phyloP scores from a whole-genome alignment of 1,284 basidiomycete genomes.

The Rhodotorula glutinis region DNA sequence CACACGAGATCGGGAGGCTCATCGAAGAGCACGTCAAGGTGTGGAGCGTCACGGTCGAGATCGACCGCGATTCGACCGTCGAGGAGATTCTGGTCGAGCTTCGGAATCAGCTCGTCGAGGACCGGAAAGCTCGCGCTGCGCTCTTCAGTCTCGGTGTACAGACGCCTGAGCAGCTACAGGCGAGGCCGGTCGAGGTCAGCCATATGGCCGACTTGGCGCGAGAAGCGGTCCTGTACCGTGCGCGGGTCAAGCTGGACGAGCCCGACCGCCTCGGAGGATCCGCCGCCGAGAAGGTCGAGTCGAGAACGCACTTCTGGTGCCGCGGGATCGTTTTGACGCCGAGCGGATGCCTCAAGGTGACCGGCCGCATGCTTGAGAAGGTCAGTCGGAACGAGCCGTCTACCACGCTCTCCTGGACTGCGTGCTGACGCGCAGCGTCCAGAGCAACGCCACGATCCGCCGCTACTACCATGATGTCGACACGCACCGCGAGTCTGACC shows the following conservation, averaged over 20 bases:
- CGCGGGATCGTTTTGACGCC: slow-evolving; percentile 34
- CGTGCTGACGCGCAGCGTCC: background rate
- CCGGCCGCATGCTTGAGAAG: slow-evolving; percentile 69
- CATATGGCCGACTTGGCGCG: background rate
- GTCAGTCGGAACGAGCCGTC: slow-evolving; percentile 54
- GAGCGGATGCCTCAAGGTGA: slow-evolving; percentile 51
- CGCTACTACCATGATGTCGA: slow-evolving; percentile 46
- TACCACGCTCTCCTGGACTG: slow-evolving; percentile 46
- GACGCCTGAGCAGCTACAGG: background rate
- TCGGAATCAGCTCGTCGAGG: slow-evolving; percentile 12
- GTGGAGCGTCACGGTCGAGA: background rate
- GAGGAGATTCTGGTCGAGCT: slow-evolving; percentile 25
- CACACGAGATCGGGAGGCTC: slow-evolving; percentile 4
- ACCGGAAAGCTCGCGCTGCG: background rate
- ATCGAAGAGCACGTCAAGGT: slow-evolving; percentile 4
- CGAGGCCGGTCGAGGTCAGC: background rate
- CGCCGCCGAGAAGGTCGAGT: background rate
- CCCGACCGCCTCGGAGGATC: background rate
- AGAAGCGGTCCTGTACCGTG: background rate
- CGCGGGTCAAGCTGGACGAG: background rate
- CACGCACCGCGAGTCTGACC: slow-evolving; percentile 11
- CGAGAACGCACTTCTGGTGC: slow-evolving; percentile 15
- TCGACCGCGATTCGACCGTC: slow-evolving; percentile 5
- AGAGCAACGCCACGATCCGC: slow-evolving; percentile 49
- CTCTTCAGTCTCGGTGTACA: background rate